Percentiles rank a stretch among this genome's conserved stretches.
phyloP scores from a whole-genome alignment of 306 rosid genomes.

The Quercus bicolor region DNA sequence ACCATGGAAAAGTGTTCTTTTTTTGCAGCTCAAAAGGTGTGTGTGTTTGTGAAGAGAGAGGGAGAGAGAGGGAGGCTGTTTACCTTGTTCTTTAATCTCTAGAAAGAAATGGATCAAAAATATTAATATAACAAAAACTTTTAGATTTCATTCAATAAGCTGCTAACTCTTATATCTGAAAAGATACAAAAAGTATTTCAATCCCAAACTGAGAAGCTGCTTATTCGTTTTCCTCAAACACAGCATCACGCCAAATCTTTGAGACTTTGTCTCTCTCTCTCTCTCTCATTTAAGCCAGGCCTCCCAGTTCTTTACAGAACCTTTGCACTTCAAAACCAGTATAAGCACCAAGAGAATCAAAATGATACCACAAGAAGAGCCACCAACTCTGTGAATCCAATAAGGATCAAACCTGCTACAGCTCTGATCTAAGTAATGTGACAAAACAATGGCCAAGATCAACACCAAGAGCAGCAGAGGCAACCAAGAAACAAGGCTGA shows the following conservation, averaged over 20 bases:
- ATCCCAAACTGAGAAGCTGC: no score
- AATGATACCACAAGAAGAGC: slow-evolving; percentile 77
- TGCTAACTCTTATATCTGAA: neutral
- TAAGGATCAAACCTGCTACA: slow-evolving; percentile 60
- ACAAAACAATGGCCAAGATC: slow-evolving; percentile 48
- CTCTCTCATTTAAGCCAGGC: slow-evolving; percentile 19
- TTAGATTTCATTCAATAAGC: neutral
- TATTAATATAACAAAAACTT: neutral
- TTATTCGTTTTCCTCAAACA: slow-evolving; percentile 1
- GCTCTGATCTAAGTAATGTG: slow-evolving; percentile 50
- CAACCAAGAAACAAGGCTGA: slow-evolving; percentile 38
- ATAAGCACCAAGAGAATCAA: slow-evolving; percentile 62
- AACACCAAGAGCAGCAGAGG: slow-evolving; percentile 61
- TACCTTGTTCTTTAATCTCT: neutral
- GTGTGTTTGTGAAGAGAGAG: neutral
- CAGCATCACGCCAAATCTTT: neutral
- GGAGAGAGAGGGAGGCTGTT: neutral
- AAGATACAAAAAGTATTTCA: neutral
- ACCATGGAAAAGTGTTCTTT: no score
- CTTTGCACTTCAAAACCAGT: slow-evolving; percentile 66
- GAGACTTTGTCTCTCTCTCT: neutral
- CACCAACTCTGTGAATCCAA: slow-evolving; percentile 87
- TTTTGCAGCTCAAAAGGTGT: neutral
- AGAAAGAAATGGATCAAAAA: neutral
- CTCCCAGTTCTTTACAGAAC: slow-evolving; percentile 40